Evolutionary conservation across 805 yeast genomes (phyloP).

Genomic region (Hanseniaspora valbyensis): DNA sequence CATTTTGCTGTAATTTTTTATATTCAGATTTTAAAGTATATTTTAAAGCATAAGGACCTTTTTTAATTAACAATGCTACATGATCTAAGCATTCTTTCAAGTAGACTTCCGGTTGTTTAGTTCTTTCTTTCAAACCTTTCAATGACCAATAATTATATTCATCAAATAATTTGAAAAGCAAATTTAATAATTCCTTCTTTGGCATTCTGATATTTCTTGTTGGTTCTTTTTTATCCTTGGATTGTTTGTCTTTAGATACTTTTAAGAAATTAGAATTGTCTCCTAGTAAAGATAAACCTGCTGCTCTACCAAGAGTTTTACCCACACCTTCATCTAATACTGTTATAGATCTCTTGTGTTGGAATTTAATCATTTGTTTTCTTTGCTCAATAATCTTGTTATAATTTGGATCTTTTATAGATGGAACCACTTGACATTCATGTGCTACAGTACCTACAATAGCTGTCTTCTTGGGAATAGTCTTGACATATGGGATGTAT

Average conservation of each 20-base stretch:
- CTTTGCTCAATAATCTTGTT: slow-evolving; percentile 49
- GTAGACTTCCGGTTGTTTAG: slow-evolving; percentile 90
- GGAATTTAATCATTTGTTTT: slow-evolving; percentile 37
- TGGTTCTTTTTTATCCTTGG: slow-evolving; percentile 28
- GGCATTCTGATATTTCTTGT: slow-evolving; percentile 93
- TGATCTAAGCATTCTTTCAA: slow-evolving; percentile 82
- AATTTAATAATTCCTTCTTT: slow-evolving; percentile 77
- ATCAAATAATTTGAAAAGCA: slow-evolving; percentile 79
- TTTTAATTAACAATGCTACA: slow-evolving; percentile 79
- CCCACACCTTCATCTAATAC: slow-evolving; percentile 75
- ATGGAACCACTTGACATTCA: slow-evolving; percentile 82
- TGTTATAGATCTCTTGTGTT: slow-evolving; percentile 51
- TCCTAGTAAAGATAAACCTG: slow-evolving; percentile 66
- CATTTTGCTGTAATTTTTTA: slow-evolving; percentile 65
- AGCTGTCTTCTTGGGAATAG: slow-evolving; percentile 80
- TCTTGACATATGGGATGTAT: slow-evolving; percentile 69
- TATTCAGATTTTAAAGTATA: slow-evolving; percentile 86
- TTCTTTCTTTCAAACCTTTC: slow-evolving; percentile 85
- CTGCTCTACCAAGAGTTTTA: slow-evolving; percentile 68
- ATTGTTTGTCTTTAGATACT: slow-evolving; percentile 38
- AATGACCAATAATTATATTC: slow-evolving; percentile 94
- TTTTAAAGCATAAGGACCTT: slow-evolving; percentile 91
- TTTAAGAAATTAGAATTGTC: slow-evolving; percentile 60
- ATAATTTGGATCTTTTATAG: slow-evolving; percentile 61
- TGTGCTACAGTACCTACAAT: slow-evolving; percentile 80